Evolutionary conservation across 192 early-diverging fungal genomes (phyloP).

Genomic region (Mycoemilia scoparia): DNA sequence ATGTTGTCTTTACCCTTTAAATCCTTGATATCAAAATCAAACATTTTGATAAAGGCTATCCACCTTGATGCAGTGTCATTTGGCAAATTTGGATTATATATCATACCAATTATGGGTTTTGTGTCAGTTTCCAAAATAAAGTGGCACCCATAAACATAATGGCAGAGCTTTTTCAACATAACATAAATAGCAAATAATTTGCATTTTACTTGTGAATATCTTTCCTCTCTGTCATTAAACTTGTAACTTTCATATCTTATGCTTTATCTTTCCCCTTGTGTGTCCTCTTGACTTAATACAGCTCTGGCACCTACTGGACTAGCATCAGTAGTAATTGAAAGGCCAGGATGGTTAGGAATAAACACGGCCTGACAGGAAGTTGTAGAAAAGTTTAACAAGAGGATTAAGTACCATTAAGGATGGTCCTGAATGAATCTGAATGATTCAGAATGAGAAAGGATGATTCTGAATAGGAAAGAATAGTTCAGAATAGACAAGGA

Average conservation of each 20-base stretch:
- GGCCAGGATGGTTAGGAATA: too few species aligned
- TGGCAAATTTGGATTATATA: neutral
- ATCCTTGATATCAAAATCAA: conserved; percentile 1
- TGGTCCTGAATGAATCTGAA: too few species aligned
- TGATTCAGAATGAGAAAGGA: too few species aligned
- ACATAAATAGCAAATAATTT: neutral
- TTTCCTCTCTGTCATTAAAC: neutral
- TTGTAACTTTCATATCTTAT: neutral
- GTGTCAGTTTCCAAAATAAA: neutral
- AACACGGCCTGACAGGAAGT: too few species aligned
- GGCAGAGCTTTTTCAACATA: neutral
- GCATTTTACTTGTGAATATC: neutral
- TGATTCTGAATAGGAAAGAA: too few species aligned
- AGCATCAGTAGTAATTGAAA: too few species aligned
- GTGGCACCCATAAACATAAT: neutral
- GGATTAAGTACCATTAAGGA: conserved; percentile 6
- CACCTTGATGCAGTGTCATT: neutral
- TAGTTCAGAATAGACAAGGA: too few species aligned
- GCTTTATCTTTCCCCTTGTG: neutral
- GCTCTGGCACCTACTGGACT: neutral
- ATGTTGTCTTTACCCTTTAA: neutral
- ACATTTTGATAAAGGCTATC: neutral
- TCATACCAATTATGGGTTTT: neutral
- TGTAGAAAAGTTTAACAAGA: too few species aligned
- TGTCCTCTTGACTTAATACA: neutral